phyloP scores from a whole-genome alignment of 2,329 filamentous ascomycete species.

The Microsporum canis region DNA sequence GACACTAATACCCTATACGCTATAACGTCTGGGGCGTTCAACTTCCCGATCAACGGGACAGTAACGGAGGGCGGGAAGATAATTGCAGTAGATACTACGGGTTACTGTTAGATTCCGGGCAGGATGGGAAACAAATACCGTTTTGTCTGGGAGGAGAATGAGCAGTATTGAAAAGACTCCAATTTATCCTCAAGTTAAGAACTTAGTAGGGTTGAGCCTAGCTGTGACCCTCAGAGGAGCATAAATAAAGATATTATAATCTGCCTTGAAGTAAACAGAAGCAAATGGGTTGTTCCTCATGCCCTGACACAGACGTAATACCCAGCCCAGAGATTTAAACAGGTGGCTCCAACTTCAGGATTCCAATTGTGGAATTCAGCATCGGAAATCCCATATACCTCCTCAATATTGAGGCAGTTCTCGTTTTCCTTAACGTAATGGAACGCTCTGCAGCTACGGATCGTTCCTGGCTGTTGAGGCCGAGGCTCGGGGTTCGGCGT shows the following conservation, averaged over 20 bases:
- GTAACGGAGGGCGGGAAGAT: background rate
- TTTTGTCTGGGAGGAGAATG: background rate
- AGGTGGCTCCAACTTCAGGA: background rate
- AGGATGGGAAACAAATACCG: background rate
- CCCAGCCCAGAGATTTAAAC: conserved; percentile 4
- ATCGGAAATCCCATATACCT: background rate
- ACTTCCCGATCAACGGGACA: background rate
- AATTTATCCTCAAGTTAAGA: background rate
- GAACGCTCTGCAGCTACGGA: background rate
- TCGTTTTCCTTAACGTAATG: conserved; percentile 4
- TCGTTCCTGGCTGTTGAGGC: conserved; percentile 5
- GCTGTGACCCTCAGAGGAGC: background rate
- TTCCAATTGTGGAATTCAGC: conserved; percentile 4
- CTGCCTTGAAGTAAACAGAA: background rate
- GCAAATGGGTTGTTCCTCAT: background rate
- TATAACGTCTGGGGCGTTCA: background rate
- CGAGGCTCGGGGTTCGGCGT: background rate
- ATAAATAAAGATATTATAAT: background rate
- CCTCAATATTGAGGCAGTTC: background rate
- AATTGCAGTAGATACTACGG: background rate
- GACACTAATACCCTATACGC: background rate
- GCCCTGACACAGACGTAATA: conserved; percentile 2
- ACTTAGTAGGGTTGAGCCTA: background rate
- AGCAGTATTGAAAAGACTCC: background rate
- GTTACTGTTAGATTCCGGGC: background rate